Conservation (phyloP, 2,329 filamentous ascomycete species). For the Colletotrichum eremochloae region DNA sequence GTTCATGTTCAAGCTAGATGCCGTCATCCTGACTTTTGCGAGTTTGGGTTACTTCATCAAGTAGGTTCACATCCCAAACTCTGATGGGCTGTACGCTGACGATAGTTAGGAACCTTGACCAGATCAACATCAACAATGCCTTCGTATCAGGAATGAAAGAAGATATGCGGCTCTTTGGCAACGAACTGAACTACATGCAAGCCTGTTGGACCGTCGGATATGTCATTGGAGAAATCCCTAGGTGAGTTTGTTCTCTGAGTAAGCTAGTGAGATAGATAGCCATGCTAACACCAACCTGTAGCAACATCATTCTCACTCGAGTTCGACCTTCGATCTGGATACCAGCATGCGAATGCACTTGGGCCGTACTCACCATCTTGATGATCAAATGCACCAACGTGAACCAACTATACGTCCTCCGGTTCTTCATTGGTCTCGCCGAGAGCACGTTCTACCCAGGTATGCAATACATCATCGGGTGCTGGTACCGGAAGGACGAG, state of each 20-base stretch:
- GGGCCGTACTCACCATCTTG: slow-evolving; percentile 52
- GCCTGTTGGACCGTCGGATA: slow-evolving; percentile 48
- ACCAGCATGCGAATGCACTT: slow-evolving; percentile 48
- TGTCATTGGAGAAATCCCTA: slow-evolving; percentile 47
- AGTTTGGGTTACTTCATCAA: slow-evolving; percentile 47
- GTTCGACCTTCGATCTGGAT: slow-evolving; percentile 50
- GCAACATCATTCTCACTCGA: slow-evolving; percentile 52
- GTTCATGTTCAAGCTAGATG: slow-evolving; percentile 60
- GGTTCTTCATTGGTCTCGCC: slow-evolving; percentile 50
- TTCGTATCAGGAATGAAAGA: slow-evolving; percentile 49
- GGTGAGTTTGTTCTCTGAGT: slow-evolving; percentile 6
- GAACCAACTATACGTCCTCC: slow-evolving; percentile 46
- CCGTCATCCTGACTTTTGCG: slow-evolving; percentile 54
- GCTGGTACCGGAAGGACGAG: slow-evolving; percentile 50
- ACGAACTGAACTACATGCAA: slow-evolving; percentile 48
- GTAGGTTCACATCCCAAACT: not conserved
- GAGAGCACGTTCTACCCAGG: slow-evolving; percentile 47
- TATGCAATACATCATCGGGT: slow-evolving; percentile 47
- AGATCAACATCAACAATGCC: slow-evolving; percentile 53
- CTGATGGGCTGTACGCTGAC: not conserved
- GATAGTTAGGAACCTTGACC: slow-evolving; percentile 44
- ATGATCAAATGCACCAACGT: slow-evolving; percentile 54
- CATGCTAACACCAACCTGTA: slow-evolving; percentile 40
- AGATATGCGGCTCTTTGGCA: slow-evolving; percentile 46
- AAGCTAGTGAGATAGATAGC: too few relatives aligned